These are phyloP conservation scores for Lactarius trivialis DNA, from an alignment of 768 basidiomycete species.

Conservation along the genomic window DNA sequence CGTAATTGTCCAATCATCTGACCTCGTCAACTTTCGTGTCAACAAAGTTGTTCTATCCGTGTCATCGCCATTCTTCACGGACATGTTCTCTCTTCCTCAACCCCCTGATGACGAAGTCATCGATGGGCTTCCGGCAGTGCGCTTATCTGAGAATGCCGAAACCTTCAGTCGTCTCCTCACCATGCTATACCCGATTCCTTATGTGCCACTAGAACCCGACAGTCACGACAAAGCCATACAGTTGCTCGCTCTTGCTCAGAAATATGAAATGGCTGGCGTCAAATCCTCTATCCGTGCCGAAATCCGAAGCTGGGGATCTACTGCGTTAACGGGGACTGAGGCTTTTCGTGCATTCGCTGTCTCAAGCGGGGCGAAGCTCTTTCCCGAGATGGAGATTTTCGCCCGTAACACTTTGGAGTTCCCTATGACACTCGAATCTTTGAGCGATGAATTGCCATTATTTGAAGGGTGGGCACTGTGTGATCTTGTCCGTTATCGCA, in stretches of 20 bases:
- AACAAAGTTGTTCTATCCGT: neutral
- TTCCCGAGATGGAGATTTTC: neutral
- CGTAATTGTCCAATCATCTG: neutral
- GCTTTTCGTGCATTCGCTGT: neutral
- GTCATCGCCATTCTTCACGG: conserved; percentile 2
- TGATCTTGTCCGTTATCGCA: neutral
- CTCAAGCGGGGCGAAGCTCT: neutral
- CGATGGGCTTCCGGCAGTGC: neutral
- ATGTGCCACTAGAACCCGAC: neutral
- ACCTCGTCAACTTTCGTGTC: neutral
- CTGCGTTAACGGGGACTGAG: neutral
- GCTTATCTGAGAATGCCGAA: neutral
- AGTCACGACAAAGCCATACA: neutral
- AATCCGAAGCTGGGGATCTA: neutral
- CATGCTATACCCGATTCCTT: neutral
- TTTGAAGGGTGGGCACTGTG: neutral
- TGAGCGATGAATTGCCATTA: neutral
- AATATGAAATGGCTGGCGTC: conserved; percentile 24
- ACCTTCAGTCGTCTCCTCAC: neutral
- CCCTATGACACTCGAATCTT: neutral
- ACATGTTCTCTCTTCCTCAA: neutral
- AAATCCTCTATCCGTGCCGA: neutral
- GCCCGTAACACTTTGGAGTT: neutral
- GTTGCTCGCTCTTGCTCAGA: conserved; percentile 20
- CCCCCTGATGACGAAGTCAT: neutral